Evolutionary conservation across 2,329 filamentous ascomycete genomes (phyloP).

Genomic region (Trichoderma sp.): DNA sequence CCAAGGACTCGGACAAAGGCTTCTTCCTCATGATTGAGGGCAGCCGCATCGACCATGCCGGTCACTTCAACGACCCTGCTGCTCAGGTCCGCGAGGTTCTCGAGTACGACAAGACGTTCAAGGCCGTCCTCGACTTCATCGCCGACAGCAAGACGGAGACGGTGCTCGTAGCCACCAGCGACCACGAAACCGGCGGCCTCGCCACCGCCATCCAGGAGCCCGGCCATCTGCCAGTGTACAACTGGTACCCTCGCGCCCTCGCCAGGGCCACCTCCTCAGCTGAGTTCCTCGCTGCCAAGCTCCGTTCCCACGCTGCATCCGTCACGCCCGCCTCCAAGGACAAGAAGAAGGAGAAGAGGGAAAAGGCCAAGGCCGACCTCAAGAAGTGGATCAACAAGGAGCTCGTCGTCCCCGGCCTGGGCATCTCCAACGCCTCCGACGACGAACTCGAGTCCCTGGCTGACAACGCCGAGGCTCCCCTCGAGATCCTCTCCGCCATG

Average conservation of each 20-base stretch:
- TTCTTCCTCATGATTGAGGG: slow-evolving; percentile 99
- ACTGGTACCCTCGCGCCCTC: slow-evolving; percentile 82
- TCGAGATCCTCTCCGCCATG: slow-evolving; percentile 73
- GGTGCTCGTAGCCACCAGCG: slow-evolving; percentile 84
- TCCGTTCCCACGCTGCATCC: slow-evolving; percentile 59
- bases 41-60: slow-evolving; percentile 93
- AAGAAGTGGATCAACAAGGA: slow-evolving; percentile 67
- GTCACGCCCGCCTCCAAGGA: slow-evolving; percentile 27
- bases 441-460: slow-evolving; percentile 70
- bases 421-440: slow-evolving; percentile 71
- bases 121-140: slow-evolving; percentile 81
- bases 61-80: slow-evolving; percentile 80
- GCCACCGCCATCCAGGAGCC: slow-evolving; percentile 71
- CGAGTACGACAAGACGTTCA: slow-evolving; percentile 89
- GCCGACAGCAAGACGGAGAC: slow-evolving; percentile 71
- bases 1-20: slow-evolving; percentile 79
- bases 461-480: slow-evolving; percentile 54
- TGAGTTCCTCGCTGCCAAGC: slow-evolving; percentile 66
- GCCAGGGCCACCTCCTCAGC: slow-evolving; percentile 75
- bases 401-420: slow-evolving; percentile 70
- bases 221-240: slow-evolving; percentile 56
- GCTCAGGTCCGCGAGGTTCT: slow-evolving; percentile 89
- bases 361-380: slow-evolving; percentile 40
- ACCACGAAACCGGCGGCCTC: slow-evolving; percentile 94
- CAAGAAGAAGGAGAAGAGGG: not conserved